Evolutionary conservation across 768 basidiomycete species (phyloP), one percentile per base, ranked within the genome.

Genomic region (Serendipita sp.): DNA sequence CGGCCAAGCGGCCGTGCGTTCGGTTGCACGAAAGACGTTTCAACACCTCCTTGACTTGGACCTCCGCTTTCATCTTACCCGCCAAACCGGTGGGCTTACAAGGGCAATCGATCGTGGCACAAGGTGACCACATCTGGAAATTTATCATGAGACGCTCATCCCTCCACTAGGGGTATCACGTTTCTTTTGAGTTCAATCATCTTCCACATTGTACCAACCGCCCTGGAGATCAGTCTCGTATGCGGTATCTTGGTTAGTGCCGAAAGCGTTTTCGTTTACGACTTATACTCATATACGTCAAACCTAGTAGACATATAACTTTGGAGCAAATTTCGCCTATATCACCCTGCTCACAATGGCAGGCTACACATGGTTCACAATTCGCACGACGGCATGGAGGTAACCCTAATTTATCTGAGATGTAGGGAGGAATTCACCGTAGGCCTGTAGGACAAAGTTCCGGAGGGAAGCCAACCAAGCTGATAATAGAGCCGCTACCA

Each of bases 91-190:
- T 32, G 96, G 96, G 1, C 78, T 99, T 51, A 97, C 93, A 1
- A 78, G 96, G 47, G 96, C 96, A 3, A 98, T 99, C 68, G 96
- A 99, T 72, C 81, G 96, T 13, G 96, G 96, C 37, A 97, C 96
- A 37, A 99, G 98, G 92, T 96, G 69, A 70, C 81, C 72, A 10
- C 15, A 53, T 54, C 15, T 35, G 32, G 34, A n/a, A 18, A 24
- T 15, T 28, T 15, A 35, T 16, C 18, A n/a, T n/a, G 38, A 10
- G 3, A 37, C 4, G 63, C 34, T 28, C 15, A 16, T 15, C 13
- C 16, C 53, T 38, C 16, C 45, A 37, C 47, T 70, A 97, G 93
- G 74, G 96, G 96, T 44, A 98, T 99, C 66, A 90, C 92, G 0
- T 99, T 99, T 75, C 81, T 98, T 30, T 76, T 99, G 3, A 90